Base-by-base conservation (phyloP, 176 grass and related monocot genomes). In the Neostapfia colusana region DNA sequence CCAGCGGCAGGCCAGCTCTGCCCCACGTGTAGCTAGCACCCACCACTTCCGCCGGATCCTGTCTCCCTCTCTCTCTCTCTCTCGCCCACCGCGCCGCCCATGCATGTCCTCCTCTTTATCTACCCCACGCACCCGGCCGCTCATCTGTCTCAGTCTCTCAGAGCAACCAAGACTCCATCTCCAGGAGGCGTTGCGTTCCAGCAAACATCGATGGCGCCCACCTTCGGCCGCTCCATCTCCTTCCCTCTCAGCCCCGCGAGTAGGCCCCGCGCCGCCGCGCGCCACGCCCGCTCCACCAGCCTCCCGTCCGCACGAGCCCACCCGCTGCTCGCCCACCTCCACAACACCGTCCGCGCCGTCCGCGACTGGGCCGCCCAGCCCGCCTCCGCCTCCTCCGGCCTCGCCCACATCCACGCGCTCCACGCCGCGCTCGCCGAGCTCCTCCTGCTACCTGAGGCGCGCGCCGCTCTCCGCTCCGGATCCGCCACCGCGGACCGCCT, bases 161-260 rank as follows among this genome's bases (percentile, higher is more conserved):
- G n/a, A n/a, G n/a, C n/a, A n/a, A n/a, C n/a, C n/a, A n/a, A n/a
- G n/a, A n/a, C n/a, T n/a, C n/a, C n/a, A n/a, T n/a, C n/a, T n/a
- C n/a, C n/a, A n/a, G n/a, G n/a, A n/a, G n/a, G n/a, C n/a, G n/a
- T n/a, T n/a, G n/a, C n/a, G n/a, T n/a, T n/a, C n/a, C n/a, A n/a
- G n/a, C n/a, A n/a, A n/a, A n/a, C n/a, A n/a, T 2, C 66, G 62
- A 96, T 96, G 93, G 85, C 83, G 44, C 84, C 90, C 42, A 18
- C 54, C 43, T 93, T 97, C 42, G 68, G 73, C 38, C 90, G 93
- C 43, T 93, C 93, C 45, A 77, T 87, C 69, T 90, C 88, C 23
- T 83, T 95, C 37, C 77, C 80, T 1, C 80, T 90, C 1, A 88
- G 79, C 83, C 82, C 85, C 1, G 70, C 62, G 3, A 34, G 74